Evolutionary conservation across 2,329 filamentous ascomycete genomes (phyloP).

Genomic region (Achaetomium macrosporum): DNA sequence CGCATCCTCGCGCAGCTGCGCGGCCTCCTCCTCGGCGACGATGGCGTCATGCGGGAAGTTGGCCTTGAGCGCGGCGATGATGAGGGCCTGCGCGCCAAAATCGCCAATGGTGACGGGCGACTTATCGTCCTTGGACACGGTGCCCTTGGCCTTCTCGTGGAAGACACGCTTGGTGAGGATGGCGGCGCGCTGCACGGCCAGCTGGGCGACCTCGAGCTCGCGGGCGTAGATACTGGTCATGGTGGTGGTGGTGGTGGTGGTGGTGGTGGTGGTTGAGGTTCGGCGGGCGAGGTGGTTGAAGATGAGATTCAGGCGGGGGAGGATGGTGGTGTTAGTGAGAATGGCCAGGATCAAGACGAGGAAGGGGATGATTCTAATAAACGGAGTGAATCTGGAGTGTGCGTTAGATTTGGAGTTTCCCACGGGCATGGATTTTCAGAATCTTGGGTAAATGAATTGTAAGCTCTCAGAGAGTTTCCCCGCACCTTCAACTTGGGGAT

Average conservation of each 20-base stretch:
- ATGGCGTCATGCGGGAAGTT: slow-evolving; percentile 49
- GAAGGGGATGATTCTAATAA: neutral
- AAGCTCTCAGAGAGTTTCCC: neutral
- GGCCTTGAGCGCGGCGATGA: slow-evolving; percentile 45
- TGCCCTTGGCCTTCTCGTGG: slow-evolving; percentile 20
- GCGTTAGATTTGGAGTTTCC: neutral
- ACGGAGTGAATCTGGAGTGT: neutral
- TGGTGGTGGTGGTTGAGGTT: neutral
- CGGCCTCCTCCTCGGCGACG: slow-evolving; percentile 52
- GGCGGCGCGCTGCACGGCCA: slow-evolving; percentile 71
- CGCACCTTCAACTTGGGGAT: neutral
- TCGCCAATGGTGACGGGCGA: slow-evolving; percentile 53
- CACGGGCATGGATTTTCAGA: neutral
- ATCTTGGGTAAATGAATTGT: neutral
- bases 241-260: neutral
- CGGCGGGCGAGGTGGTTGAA: slow-evolving; percentile 5
- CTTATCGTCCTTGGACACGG: slow-evolving; percentile 23
- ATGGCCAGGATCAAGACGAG: slow-evolving; percentile 9
- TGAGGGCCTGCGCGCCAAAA: slow-evolving; percentile 54
- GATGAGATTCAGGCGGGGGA: slow-evolving; percentile 6
- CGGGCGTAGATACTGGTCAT: slow-evolving; percentile 48
- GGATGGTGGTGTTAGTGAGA: neutral
- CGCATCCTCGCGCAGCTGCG: slow-evolving; percentile 39
- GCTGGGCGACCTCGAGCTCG: slow-evolving; percentile 72
- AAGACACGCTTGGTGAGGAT: slow-evolving; percentile 45